Conservation (phyloP, 2,329 filamentous ascomycete species). For the Diaporthe sp. region DNA sequence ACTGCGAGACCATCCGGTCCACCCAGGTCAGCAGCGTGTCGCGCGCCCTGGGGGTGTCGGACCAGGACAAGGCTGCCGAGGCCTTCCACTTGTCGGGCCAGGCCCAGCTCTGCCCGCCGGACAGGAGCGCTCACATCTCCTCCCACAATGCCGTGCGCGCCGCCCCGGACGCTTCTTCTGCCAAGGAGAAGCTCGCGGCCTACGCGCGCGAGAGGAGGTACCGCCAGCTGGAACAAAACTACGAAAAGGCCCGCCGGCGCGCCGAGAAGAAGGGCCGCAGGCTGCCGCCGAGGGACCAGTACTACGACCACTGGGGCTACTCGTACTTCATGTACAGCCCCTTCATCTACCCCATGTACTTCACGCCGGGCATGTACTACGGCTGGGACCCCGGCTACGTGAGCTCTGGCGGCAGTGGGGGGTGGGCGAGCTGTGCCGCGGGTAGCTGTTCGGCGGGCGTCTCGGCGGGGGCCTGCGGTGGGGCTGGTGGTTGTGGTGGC, state of each 20-base stretch:
- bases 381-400: slow-evolving; percentile 52
- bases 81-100: slow-evolving; percentile 59
- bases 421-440: slow-evolving; percentile 52
- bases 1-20: slow-evolving; percentile 78
- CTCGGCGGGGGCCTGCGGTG: slow-evolving; percentile 56
- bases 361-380: slow-evolving; percentile 57
- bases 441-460: slow-evolving; percentile 62
- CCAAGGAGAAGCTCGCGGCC: slow-evolving; percentile 43
- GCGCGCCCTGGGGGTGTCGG: slow-evolving; percentile 56
- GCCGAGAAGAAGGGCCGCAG: slow-evolving; percentile 60
- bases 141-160: slow-evolving; percentile 73
- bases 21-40: slow-evolving; percentile 60
- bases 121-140: slow-evolving; percentile 76
- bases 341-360: slow-evolving; percentile 54
- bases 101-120: slow-evolving; percentile 61
- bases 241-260: slow-evolving; percentile 62
- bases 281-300: slow-evolving; percentile 59
- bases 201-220: slow-evolving; percentile 50
- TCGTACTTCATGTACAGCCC: slow-evolving; percentile 61
- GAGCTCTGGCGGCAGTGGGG: slow-evolving; percentile 47
- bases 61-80: slow-evolving; percentile 56
- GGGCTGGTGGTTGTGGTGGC: slow-evolving; percentile 49
- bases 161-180: slow-evolving; percentile 39
- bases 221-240: slow-evolving; percentile 61
- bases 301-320: slow-evolving; percentile 66